phyloP scores from a whole-genome alignment of 352 stramenopile species.

The Phytophthora niederhauseri region DNA sequence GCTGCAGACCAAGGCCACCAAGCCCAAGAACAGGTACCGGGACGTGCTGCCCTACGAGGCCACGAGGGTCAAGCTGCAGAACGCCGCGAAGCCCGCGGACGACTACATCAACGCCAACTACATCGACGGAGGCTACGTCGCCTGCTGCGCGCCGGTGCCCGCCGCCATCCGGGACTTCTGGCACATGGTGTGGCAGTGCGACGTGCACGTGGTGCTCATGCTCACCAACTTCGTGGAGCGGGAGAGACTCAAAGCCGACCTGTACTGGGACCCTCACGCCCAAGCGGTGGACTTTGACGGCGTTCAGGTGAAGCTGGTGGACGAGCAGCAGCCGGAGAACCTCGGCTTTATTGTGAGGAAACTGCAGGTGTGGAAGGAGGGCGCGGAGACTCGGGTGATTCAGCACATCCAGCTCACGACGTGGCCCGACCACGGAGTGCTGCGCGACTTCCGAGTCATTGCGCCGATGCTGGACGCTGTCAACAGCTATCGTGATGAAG shows the following conservation, averaged over 20 bases:
- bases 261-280: slow-evolving; percentile 70
- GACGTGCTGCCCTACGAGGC: slow-evolving; percentile 80
- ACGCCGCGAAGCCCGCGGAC: slow-evolving; percentile 15
- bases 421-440: slow-evolving; percentile 81
- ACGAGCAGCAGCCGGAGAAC: slow-evolving; percentile 36
- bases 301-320: slow-evolving; percentile 56
- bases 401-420: slow-evolving; percentile 81
- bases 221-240: slow-evolving; percentile 88
- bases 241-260: slow-evolving; percentile 68
- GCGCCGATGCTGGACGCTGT: slow-evolving; percentile 74
- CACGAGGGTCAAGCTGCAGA: slow-evolving; percentile 63
- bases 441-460: slow-evolving; percentile 75
- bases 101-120: slow-evolving; percentile 85
- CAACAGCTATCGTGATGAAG: slow-evolving; percentile 49
- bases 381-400: slow-evolving; percentile 44
- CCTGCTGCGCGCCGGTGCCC: slow-evolving; percentile 73
- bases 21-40: slow-evolving; percentile 77
- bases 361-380: slow-evolving; percentile 53
- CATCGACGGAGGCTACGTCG: slow-evolving; percentile 71
- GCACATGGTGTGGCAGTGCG: slow-evolving; percentile 81
- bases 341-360: slow-evolving; percentile 56
- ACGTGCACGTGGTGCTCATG: slow-evolving; percentile 88
- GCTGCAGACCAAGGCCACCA: slow-evolving; percentile 69
- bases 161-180: slow-evolving; percentile 78
- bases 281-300: slow-evolving; percentile 57